phyloP scores from a whole-genome alignment of 257 asterid species.

The Ophiorrhiza pumila region DNA sequence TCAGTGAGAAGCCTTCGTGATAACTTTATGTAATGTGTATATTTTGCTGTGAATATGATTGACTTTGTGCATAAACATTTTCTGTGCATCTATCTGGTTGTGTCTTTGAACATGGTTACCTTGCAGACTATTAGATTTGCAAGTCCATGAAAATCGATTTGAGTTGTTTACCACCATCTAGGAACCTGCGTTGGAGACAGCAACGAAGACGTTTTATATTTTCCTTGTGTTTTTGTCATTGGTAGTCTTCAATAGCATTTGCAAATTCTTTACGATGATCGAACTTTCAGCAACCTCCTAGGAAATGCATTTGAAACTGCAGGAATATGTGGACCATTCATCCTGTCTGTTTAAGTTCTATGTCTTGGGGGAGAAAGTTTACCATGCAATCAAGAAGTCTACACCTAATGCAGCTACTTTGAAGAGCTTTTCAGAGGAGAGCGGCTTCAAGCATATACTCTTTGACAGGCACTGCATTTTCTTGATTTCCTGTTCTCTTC shows the following conservation, averaged over 20 bases:
- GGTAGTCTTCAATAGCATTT: not conserved
- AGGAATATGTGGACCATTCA: slow-evolving; percentile 97
- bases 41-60: no score
- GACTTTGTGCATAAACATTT: no score
- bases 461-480: slow-evolving; percentile 67
- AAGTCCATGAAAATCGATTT: no score
- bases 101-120: no score
- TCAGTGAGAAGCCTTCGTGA: not conserved
- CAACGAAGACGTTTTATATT: no score
- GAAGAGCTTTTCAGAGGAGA: slow-evolving; percentile 49
- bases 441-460: slow-evolving; percentile 58
- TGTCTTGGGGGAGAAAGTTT: slow-evolving; percentile 73
- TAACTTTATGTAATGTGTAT: not conserved
- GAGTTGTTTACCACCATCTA: no score
- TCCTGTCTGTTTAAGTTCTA: slow-evolving; percentile 82
- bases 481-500: slow-evolving; percentile 17
- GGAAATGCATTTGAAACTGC: slow-evolving; percentile 26
- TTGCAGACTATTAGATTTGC: no score
- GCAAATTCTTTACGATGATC: not conserved
- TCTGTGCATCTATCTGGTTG: no score
- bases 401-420: slow-evolving; percentile 76
- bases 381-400: slow-evolving; percentile 80
- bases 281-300: not conserved
- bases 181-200: no score
- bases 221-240: not conserved